Conservation (phyloP, 768 basidiomycete species). For the Leccinum variicolor region DNA sequence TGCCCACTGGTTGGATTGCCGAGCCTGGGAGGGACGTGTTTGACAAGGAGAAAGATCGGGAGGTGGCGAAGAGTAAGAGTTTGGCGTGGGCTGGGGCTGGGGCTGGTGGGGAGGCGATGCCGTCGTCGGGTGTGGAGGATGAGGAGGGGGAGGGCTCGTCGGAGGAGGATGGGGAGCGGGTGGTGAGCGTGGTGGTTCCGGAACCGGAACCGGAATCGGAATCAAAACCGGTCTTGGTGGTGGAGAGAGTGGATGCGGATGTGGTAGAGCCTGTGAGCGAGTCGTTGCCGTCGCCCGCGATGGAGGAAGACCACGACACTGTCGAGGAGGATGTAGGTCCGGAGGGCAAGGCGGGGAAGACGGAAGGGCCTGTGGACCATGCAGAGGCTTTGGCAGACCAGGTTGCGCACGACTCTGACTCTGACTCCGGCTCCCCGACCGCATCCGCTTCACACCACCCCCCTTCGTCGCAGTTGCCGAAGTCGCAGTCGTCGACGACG, state of each 20-base stretch:
- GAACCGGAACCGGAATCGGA: too few relatives aligned
- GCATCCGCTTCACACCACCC: constrained; percentile 22
- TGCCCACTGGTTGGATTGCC: constrained; percentile 49
- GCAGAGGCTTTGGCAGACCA: constrained; percentile 50
- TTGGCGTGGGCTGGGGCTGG: constrained; percentile 3
- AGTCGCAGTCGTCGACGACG: constrained; percentile 6
- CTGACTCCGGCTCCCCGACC: constrained; percentile 2
- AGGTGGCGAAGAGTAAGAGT: constrained; percentile 55
- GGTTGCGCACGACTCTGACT: constrained; percentile 40
- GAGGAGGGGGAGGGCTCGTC: background rate
- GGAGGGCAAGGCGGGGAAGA: constrained; percentile 16
- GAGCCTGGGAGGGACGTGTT: constrained; percentile 80
- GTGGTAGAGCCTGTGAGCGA: background rate
- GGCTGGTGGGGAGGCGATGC: background rate
- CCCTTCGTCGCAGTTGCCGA: constrained; percentile 7
- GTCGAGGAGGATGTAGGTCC: background rate
- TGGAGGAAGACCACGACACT: background rate
- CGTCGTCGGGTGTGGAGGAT: background rate
- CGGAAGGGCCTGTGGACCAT: constrained; percentile 47
- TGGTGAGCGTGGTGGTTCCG: constrained; percentile 33
- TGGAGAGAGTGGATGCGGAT: background rate
- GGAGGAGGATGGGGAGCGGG: constrained; percentile 16
- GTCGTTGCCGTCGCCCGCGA: background rate
- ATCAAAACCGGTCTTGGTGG: too few relatives aligned
- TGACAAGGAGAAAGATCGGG: constrained; percentile 41